Conservation (phyloP, 768 basidiomycete genomes). For the Lentinula edodes region DNA sequence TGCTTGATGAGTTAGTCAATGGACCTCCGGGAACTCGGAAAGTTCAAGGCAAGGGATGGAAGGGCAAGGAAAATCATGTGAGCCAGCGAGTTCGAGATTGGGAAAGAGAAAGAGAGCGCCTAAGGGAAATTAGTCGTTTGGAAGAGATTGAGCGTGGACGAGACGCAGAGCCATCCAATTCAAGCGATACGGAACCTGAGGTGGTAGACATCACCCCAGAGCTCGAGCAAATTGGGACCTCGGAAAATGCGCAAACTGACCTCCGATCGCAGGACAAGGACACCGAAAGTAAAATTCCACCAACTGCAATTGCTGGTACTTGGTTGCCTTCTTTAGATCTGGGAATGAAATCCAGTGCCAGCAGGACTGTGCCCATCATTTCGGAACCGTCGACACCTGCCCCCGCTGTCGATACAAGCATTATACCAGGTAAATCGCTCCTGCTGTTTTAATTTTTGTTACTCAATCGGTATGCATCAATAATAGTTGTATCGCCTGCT, state of each 20-base stretch:
- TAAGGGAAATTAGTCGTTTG: slow-evolving; percentile 63
- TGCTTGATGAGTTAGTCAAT: slow-evolving; percentile 35
- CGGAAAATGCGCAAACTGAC: slow-evolving; percentile 19
- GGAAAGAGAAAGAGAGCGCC: slow-evolving; percentile 64
- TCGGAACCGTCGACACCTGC: background rate
- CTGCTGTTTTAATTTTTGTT: background rate
- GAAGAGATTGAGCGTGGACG: slow-evolving; percentile 52
- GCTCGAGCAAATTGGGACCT: slow-evolving; percentile 17
- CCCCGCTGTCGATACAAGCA: background rate
- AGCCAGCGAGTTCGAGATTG: slow-evolving; percentile 68
- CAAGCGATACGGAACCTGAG: background rate
- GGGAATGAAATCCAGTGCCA: background rate
- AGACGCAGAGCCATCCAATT: slow-evolving; percentile 25
- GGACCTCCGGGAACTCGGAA: slow-evolving; percentile 16
- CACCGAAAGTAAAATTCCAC: background rate
- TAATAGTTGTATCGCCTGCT: slow-evolving; percentile 2
- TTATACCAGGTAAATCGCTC: slow-evolving; percentile 2
- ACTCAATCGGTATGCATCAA: background rate
- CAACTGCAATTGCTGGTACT: background rate
- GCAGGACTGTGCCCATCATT: background rate
- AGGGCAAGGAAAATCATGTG: slow-evolving; percentile 38
- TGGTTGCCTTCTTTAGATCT: background rate
- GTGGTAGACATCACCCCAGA: slow-evolving; percentile 24
- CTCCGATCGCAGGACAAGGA: background rate
- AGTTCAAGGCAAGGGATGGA: slow-evolving; percentile 1